Evolutionary conservation across 257 asterid species (phyloP), one percentile per base, ranked within the genome.

Genomic region (Solanum habrochaites): DNA sequence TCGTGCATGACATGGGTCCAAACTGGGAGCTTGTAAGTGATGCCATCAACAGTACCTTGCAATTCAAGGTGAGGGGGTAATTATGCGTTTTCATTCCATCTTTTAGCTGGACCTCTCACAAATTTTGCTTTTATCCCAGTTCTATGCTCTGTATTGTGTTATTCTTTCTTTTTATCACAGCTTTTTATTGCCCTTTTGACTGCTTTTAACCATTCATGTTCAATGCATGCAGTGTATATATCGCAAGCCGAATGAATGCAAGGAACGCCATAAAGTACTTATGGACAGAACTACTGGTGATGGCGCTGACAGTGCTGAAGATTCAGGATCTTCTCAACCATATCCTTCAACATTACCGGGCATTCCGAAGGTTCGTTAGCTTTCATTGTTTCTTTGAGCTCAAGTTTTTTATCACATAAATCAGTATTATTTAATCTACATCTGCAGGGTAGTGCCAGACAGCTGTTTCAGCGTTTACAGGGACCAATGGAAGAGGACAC

Each of bases 11-110:
- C 91, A 91, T 96, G 85, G 99, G 99, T 86, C 98, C 98, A 43
- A 96, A 97, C 87, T 97, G 99, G 99, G 98, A 96, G 95, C 98
- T 97, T 64, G 96, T 97, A 58, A 93, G 98, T 88, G 99, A 97
- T 90, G 99, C 98, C 87, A 90, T 97, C 88, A 97, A 96, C 94
- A 93, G 96, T 86, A 90, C 98, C 52, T 88, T 95, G 95, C 98
- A 91, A 85, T 97, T 97, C 91, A 96, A 97, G 99, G 99, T 97
- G 89, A 85, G 92, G 83, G 40, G 40, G 58, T 29, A 81, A 18
- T 49, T 81, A 31, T 6, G 45, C n/a, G 2, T 49, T 80, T 18
- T 11, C 45, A 11, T 81, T 29, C 67, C 37, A 80, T 29, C 45
- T 81, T 81, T 81, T 81, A 31, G 69, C 43, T 80, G 18, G 85